Conservation (phyloP, 352 stramenopile species). For the Chrysophaeum taylorii region DNA sequence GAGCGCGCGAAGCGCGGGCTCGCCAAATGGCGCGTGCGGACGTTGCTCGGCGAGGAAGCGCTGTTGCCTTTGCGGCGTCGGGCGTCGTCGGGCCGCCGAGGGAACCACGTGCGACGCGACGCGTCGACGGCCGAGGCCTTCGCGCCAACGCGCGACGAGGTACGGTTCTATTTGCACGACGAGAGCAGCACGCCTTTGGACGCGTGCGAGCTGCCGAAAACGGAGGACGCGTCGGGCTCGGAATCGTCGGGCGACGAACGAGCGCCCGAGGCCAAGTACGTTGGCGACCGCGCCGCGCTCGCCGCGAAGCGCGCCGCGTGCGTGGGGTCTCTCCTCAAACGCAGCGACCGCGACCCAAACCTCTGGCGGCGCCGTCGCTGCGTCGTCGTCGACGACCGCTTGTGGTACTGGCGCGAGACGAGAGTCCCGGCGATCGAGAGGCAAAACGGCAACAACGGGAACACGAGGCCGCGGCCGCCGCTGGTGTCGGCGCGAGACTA, state of each 20-base stretch:
- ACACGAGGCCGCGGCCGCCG: no score
- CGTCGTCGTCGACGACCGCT: neutral
- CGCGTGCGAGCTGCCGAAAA: neutral
- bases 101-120: no score
- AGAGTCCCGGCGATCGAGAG: no score
- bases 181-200: neutral
- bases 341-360: neutral
- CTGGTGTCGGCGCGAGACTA: no score
- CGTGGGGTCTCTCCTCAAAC: neutral
- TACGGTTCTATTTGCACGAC: conserved; percentile 12
- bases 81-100: no score
- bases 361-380: neutral
- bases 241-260: neutral
- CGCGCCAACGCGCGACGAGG: neutral
- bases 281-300: neutral
- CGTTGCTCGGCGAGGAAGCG: neutral
- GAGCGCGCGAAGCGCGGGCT: neutral
- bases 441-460: no score
- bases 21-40: conserved; percentile 1
- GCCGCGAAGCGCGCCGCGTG: neutral
- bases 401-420: conserved; percentile 12
- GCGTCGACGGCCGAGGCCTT: neutral
- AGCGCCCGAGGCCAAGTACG: neutral
- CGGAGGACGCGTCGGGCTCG: conserved; percentile 1
- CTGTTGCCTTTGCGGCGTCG: neutral